These are phyloP conservation scores for Blastocystis sp. DNA, from an alignment of 352 stramenopile species.

Conservation along the genomic window DNA sequence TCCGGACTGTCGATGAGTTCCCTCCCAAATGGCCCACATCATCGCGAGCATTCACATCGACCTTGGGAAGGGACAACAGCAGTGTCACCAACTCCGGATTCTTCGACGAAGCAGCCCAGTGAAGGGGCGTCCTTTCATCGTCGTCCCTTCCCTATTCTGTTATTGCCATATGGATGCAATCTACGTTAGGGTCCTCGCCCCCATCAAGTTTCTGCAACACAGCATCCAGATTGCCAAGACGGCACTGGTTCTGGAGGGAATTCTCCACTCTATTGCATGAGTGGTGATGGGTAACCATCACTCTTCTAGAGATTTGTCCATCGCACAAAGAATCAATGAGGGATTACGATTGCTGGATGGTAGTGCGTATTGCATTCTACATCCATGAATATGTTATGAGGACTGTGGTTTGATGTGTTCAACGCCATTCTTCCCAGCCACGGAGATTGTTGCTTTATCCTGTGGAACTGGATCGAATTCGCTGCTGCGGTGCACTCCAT, in stretches of 20 bases:
- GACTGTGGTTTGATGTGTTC: no score
- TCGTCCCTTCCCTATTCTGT: constrained; percentile 4
- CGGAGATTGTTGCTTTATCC: no score
- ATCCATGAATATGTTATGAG: no score
- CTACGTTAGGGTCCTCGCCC: constrained; percentile 35
- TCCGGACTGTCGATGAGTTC: constrained; percentile 19
- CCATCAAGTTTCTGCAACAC: constrained; percentile 51
- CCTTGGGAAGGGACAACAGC: constrained; percentile 3
- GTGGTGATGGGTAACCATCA: neutral
- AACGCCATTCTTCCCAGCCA: no score
- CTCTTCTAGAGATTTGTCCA: constrained; percentile 66
- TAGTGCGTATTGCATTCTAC: no score
- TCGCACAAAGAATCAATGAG: neutral
- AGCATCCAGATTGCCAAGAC: constrained; percentile 1
- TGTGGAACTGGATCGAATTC: no score
- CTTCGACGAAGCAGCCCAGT: constrained; percentile 63
- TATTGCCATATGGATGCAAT: neutral
- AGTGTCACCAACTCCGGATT: constrained; percentile 34
- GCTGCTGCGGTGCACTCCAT: no score
- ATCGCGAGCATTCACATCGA: constrained; percentile 33
- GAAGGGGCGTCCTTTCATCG: constrained; percentile 41
- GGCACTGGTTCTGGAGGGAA: constrained; percentile 45
- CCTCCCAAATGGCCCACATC: neutral
- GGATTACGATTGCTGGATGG: no score
- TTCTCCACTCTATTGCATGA: constrained; percentile 51